phyloP scores from a whole-genome alignment of 169 alveolate species.

The Plasmodium chabaudi region DNA sequence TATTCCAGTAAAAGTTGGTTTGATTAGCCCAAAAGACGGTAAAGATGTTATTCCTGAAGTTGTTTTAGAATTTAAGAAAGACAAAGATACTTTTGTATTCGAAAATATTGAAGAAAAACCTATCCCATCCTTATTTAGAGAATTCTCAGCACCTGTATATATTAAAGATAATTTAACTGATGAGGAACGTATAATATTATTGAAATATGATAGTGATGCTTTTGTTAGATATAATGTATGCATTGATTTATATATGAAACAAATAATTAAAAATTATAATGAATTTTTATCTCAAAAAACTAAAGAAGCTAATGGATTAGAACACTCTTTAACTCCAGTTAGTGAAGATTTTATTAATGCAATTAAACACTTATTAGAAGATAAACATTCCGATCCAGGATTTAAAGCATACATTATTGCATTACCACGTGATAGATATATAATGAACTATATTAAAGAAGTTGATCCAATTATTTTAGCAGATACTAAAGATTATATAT shows the following conservation, averaged over 20 bases:
- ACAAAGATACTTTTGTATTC: constrained; percentile 85
- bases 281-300: constrained; percentile 41
- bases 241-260: constrained; percentile 77
- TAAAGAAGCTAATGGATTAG: background rate
- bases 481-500: constrained; percentile 49
- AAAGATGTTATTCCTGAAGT: constrained; percentile 78
- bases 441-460: constrained; percentile 16
- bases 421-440: constrained; percentile 51
- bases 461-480: constrained; percentile 68
- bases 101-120: constrained; percentile 87
- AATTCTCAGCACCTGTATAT: constrained; percentile 93
- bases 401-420: constrained; percentile 63
- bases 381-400: constrained; percentile 65
- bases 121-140: constrained; percentile 90
- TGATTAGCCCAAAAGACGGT: constrained; percentile 84
- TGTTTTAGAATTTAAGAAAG: constrained; percentile 83
- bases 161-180: constrained; percentile 87
- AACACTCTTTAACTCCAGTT: constrained; percentile 41
- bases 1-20: constrained; percentile 91
- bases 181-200: constrained; percentile 88
- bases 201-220: constrained; percentile 92
- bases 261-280: constrained; percentile 57
- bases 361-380: constrained; percentile 39
- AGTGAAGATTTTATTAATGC: constrained; percentile 62
- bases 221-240: constrained; percentile 83